These are phyloP conservation scores for Globisporangium alternatum DNA, from an alignment of 352 stramenopile genomes.

Conservation along the genomic window DNA sequence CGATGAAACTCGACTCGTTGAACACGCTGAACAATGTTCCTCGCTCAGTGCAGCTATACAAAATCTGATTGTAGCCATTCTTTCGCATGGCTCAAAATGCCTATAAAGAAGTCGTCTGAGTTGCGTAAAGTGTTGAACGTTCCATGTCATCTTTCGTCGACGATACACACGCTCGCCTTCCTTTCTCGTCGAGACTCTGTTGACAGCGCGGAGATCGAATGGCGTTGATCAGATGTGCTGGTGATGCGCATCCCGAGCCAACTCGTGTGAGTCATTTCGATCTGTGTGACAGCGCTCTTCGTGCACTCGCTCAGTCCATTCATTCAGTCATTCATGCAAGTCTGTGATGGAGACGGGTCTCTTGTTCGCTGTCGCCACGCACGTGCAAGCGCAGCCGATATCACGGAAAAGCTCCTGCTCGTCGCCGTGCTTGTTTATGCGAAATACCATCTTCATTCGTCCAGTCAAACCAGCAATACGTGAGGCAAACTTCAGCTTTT, in stretches of 20 bases:
- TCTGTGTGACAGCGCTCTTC: background rate
- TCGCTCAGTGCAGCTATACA: background rate
- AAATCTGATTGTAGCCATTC: slow-evolving; percentile 1
- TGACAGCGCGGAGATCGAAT: background rate
- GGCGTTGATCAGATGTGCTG: background rate
- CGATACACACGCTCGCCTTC: background rate
- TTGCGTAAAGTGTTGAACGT: background rate
- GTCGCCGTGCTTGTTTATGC: background rate
- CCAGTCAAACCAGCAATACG: no score
- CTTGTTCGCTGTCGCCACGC: no score
- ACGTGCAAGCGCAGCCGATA: background rate
- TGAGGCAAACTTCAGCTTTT: no score
- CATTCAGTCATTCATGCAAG: background rate
- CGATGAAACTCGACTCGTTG: background rate
- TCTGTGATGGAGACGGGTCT: slow-evolving; percentile 3
- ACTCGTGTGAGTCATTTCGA: background rate
- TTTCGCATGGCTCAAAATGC: no score
- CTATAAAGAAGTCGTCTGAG: background rate
- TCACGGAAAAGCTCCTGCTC: background rate
- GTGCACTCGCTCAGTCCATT: background rate
- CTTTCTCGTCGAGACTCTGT: background rate
- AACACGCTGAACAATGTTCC: background rate
- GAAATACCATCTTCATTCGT: no score
- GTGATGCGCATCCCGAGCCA: background rate
- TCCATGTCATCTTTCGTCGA: background rate